Conservation (phyloP, 2,329 filamentous ascomycete species). For the Penicillium glabrum region DNA sequence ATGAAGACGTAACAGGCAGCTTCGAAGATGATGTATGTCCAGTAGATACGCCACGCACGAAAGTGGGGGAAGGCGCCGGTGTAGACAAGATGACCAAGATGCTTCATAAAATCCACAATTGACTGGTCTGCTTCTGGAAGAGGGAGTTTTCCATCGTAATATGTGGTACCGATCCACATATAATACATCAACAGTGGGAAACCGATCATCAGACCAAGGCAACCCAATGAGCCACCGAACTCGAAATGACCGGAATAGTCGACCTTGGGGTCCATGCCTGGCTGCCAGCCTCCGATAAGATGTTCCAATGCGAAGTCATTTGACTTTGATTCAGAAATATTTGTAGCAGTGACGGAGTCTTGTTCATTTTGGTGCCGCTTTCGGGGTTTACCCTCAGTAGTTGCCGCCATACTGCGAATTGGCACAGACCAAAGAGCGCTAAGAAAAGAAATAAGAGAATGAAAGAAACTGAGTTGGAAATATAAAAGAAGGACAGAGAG, state of each 20-base stretch:
- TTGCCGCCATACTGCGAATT: constrained; percentile 1
- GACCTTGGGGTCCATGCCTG: constrained; percentile 26
- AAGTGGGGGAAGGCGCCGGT: constrained; percentile 78
- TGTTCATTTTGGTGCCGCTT: constrained; percentile 1
- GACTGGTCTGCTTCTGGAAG: constrained; percentile 63
- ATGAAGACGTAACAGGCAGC: constrained; percentile 77
- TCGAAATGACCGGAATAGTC: constrained; percentile 53
- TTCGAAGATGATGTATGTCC: constrained; percentile 85
- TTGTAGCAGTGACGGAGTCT: neutral
- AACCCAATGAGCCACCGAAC: constrained; percentile 81
- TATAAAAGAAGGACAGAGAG: neutral
- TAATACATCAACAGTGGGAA: constrained; percentile 97
- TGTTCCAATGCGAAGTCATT: constrained; percentile 18
- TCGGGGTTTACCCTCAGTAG: constrained; percentile 2
- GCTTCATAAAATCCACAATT: constrained; percentile 65
- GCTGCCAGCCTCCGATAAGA: constrained; percentile 19
- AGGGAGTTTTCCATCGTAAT: constrained; percentile 83
- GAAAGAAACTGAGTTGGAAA: neutral
- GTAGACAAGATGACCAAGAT: constrained; percentile 71
- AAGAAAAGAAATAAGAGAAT: neutral
- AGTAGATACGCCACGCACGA: constrained; percentile 90
- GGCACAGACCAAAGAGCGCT: neutral
- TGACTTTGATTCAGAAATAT: neutral
- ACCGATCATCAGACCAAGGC: constrained; percentile 76
- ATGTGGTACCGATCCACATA: constrained; percentile 95